phyloP scores from a whole-genome alignment of 139 green algal genomes.

The Pseudopediastrum boryanum region DNA sequence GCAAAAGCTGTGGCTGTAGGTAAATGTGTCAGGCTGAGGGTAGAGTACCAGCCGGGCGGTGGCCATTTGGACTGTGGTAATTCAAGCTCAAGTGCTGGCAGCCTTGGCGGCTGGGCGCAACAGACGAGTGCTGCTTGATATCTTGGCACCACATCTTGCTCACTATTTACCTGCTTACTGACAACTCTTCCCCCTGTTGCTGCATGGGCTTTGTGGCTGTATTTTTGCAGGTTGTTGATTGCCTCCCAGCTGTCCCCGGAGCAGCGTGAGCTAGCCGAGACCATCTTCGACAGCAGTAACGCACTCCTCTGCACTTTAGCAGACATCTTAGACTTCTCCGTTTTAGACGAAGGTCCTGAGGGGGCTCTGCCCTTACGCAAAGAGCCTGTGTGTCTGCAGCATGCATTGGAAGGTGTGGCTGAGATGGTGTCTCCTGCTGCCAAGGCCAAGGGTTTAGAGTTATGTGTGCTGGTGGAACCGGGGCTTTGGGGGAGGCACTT shows the following conservation, averaged over 20 bases:
- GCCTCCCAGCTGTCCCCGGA: constrained; percentile 55
- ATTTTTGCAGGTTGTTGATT: constrained; percentile 66
- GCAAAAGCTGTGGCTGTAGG: too few relatives aligned
- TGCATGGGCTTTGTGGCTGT: too few relatives aligned
- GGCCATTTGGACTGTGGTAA: too few relatives aligned
- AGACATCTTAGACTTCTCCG: constrained; percentile 39
- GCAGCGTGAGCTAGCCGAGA: constrained; percentile 59
- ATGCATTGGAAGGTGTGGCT: not conserved
- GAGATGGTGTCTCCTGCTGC: constrained; percentile 1
- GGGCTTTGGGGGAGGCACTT: constrained; percentile 25
- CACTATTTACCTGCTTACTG: too few relatives aligned
- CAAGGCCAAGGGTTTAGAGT: constrained; percentile 20
- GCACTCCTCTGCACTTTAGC: not conserved
- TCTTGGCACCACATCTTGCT: too few relatives aligned
- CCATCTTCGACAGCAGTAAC: not conserved
- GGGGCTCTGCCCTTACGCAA: not conserved
- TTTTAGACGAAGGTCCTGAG: not conserved
- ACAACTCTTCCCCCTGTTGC: too few relatives aligned
- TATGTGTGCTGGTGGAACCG: constrained; percentile 3
- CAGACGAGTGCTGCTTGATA: too few relatives aligned
- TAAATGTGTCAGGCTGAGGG: too few relatives aligned
- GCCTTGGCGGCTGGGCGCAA: too few relatives aligned
- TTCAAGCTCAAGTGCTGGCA: too few relatives aligned
- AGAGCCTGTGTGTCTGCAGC: constrained; percentile 7
- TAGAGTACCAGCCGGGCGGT: too few relatives aligned